Evolutionary conservation across 2,329 filamentous ascomycete genomes (phyloP), one percentile per base, ranked within the genome.

Genomic region (Septoria linicola): DNA sequence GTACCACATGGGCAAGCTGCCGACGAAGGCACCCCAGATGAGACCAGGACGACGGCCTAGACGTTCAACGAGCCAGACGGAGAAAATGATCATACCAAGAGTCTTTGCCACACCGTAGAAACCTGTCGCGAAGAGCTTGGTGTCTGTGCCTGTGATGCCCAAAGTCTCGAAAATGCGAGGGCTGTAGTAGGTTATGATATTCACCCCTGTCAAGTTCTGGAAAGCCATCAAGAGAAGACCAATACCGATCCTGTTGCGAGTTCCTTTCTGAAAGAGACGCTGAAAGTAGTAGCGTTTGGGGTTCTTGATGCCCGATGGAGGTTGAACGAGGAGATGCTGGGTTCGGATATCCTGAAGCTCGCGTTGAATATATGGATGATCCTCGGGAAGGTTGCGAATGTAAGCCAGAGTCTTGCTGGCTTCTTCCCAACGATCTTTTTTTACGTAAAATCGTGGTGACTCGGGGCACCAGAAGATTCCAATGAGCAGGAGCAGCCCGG

Each of bases 391-490:
- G 7, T 73, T 68, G 2, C 79, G 72, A 31, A 82, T 59, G 30
- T 66, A 67, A 1, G 67, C 68, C 35, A 78, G 62, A 1, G 70
- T 72, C 48, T 65, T 68, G 41, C 69, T 64, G 1, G 74, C 73
- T 34, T 71, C 63, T 23, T 73, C 72, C 19, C 68, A 68, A 17
- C 41, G 41, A 27, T 57, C 54, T 27, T 51, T 54, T 30, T 57
- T 57, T 6, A 54, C 41, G 35, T 54, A 57, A 76, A 84, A 95
- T 64, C 89, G 85, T 40, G 89, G 89, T 0, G 63, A 65, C 44
- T 72, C 70, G 3, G 54, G 54, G 19, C 68, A 68, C 48, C 65
- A 70, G 60, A 68, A 70, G 27, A 70, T 68, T 41, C 69, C 68
- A 1, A 65, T 49, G 4, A 69, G 59, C 1, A 72, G 66, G 4